Percentiles rank a stretch among this genome's conserved stretches.
These are phyloP conservation scores for Backusella morwellensis DNA, from an alignment of 192 early-diverging fungal genomes.

Conservation along the genomic window DNA sequence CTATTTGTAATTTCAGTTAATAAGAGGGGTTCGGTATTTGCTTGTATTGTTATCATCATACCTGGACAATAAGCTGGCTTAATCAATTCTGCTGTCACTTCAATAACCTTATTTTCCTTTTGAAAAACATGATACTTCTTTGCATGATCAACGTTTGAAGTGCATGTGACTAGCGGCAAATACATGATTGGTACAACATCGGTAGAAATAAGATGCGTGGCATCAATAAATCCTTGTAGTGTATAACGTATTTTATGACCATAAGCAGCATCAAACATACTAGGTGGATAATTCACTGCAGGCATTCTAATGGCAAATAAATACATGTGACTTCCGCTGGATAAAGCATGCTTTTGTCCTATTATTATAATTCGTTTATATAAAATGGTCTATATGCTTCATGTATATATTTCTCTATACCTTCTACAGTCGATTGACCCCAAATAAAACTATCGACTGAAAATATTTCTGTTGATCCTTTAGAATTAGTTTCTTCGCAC, in stretches of 20 bases:
- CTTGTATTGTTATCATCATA: neutral
- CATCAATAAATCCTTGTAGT: conserved; percentile 26
- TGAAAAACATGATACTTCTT: neutral
- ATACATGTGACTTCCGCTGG: conserved; percentile 26
- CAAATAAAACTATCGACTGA: conserved; percentile 18
- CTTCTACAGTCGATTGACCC: neutral
- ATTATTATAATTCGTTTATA: neutral
- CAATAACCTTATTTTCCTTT: conserved; percentile 1
- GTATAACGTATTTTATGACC: conserved; percentile 25
- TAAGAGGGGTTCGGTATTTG: neutral
- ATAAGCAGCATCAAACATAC: conserved; percentile 11
- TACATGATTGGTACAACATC: conserved; percentile 20
- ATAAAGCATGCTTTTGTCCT: conserved; percentile 5
- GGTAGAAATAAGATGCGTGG: neutral
- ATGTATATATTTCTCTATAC: neutral
- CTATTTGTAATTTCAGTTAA: conserved; percentile 11
- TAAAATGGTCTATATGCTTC: neutral
- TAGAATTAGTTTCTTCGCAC: conserved; percentile 17
- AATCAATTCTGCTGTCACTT: conserved; percentile 19
- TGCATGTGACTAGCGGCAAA: conserved; percentile 23
- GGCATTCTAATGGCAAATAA: conserved; percentile 36
- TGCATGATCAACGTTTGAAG: neutral
- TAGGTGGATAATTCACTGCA: conserved; percentile 33
- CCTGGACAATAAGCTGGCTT: conserved; percentile 32
- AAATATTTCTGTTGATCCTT: conserved; percentile 13